Evolutionary conservation across 2,329 filamentous ascomycete species (phyloP), one percentile per base, ranked within the genome.

Genomic region (Biscogniauxia mediterranea): DNA sequence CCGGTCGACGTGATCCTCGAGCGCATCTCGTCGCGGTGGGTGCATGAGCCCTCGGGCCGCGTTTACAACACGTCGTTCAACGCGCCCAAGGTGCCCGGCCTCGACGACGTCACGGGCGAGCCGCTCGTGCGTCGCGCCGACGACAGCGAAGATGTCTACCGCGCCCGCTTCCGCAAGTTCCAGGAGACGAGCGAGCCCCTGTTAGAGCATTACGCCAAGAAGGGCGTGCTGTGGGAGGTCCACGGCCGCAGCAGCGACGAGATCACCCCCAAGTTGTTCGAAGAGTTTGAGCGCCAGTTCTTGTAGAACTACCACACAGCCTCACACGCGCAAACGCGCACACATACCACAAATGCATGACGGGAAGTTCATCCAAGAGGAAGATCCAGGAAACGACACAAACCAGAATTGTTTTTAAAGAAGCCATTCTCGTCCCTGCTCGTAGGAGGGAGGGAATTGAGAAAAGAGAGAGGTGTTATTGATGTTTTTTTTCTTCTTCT

Each of bases 21-120:
- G 69, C 90, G 95, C 59, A 97, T 99, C 69, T 87, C 91, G 52
- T 93, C 92, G 56, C 89, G 95, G 60, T 97, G 93, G 93, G 89
- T 97, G 50, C 95, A 99, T 77, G 90, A 91, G 70, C 88, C 92
- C 0, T 96, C 92, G 0, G 95, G 95, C 1, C 85, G 95, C 26
- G 90, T 97, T 17, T 99, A 99, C 81, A 99, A 99, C 75, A 96
- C 93, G 2, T 88, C 88, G 0, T 99, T 97, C 80, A 93, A 98
- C 73, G 84, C 90, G 7, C 95, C 95, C 0, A 89, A 89, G 67
- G 87, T 93, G 1, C 78, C 86, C 0, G 94, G 95, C 25, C 85
- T 83, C 67, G 95, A 99, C 76, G 95, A 99, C 75, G 73, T 97
- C 54, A 99, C 95, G 0, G 95, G 95, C 17, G 95, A 99, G 74